These are phyloP conservation scores for Salvia splendens DNA, from an alignment of 257 asterid species.

Conservation along the genomic window DNA sequence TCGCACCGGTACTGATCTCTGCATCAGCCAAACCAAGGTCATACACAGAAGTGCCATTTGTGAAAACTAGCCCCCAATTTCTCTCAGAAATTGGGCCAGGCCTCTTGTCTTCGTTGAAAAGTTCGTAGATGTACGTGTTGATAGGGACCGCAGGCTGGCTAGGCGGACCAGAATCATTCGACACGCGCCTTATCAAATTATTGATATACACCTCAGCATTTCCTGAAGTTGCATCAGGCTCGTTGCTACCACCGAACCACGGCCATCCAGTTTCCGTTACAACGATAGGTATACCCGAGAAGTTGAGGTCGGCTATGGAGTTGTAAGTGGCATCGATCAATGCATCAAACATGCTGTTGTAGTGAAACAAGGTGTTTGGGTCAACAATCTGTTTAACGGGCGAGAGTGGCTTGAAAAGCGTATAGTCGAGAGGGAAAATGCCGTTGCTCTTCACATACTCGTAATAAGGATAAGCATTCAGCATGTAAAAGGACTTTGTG, in stretches of 20 bases:
- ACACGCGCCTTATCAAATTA: slow-evolving; percentile 66
- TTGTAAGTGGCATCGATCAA: slow-evolving; percentile 78
- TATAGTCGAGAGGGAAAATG: slow-evolving; percentile 78
- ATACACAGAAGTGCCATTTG: slow-evolving; percentile 66
- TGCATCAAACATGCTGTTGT: slow-evolving; percentile 79
- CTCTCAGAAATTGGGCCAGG: slow-evolving; percentile 76
- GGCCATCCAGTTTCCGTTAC: slow-evolving; percentile 98
- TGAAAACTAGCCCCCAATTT: slow-evolving; percentile 70
- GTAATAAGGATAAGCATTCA: slow-evolving; percentile 79
- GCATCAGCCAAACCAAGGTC: slow-evolving; percentile 45
- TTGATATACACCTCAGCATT: slow-evolving; percentile 64
- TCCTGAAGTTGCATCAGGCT: slow-evolving; percentile 60
- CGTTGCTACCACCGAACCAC: slow-evolving; percentile 59
- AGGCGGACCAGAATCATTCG: slow-evolving; percentile 80
- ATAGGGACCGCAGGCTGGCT: slow-evolving; percentile 60
- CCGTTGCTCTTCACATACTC: slow-evolving; percentile 65
- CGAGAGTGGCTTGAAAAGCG: slow-evolving; percentile 75
- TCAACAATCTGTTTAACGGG: slow-evolving; percentile 76
- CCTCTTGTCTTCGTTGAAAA: slow-evolving; percentile 74
- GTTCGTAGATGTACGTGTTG: slow-evolving; percentile 69
- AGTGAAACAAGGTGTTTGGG: slow-evolving; percentile 79
- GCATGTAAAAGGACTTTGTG: slow-evolving; percentile 77
- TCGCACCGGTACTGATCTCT: slow-evolving; percentile 29
- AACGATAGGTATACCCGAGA: slow-evolving; percentile 65
- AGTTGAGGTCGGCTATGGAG: slow-evolving; percentile 63